Conservation (phyloP, 768 basidiomycete genomes). For the Rhodotorula kratochvilovae region DNA sequence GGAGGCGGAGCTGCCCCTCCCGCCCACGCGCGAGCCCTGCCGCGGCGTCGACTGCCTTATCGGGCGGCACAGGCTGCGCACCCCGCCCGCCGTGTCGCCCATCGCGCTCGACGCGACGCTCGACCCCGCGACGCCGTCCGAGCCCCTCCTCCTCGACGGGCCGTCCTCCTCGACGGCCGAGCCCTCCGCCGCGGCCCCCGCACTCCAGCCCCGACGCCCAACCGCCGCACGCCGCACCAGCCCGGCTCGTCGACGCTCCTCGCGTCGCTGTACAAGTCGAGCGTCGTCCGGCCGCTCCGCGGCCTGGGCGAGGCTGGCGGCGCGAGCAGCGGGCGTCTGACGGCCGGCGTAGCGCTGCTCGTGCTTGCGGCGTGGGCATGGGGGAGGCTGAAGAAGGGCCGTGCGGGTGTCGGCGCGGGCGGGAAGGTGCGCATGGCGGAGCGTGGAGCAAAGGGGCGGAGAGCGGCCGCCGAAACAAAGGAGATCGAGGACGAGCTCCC, state of each 20-base stretch:
- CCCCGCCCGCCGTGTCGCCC: constrained; percentile 21
- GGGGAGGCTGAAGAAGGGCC: constrained; percentile 4
- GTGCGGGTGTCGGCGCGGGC: not conserved
- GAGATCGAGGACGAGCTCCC: constrained; percentile 1
- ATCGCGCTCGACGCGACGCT: constrained; percentile 26
- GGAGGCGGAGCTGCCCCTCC: not conserved
- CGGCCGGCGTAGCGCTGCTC: constrained; percentile 10
- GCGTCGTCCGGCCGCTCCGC: constrained; percentile 8
- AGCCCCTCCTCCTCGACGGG: constrained; percentile 24
- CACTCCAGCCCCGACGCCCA: not conserved
- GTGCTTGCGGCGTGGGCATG: constrained; percentile 22
- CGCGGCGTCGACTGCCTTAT: constrained; percentile 35
- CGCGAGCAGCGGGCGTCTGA: not conserved
- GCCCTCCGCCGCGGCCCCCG: constrained; percentile 3
- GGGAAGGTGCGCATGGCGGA: not conserved
- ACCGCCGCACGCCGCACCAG: constrained; percentile 22
- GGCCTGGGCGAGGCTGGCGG: constrained; percentile 1
- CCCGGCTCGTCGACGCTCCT: constrained; percentile 28
- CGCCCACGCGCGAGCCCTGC: not conserved
- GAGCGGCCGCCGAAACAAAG: not conserved
- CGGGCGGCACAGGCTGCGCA: constrained; percentile 30
- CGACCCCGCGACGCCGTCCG: constrained; percentile 19
- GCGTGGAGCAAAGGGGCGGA: not conserved
- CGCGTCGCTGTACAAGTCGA: constrained; percentile 19
- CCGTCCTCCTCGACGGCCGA: constrained; percentile 4